These are phyloP conservation scores for Planoprotostelium fungivorum DNA, from an alignment of 78 protist genomes.

Conservation along the genomic window DNA sequence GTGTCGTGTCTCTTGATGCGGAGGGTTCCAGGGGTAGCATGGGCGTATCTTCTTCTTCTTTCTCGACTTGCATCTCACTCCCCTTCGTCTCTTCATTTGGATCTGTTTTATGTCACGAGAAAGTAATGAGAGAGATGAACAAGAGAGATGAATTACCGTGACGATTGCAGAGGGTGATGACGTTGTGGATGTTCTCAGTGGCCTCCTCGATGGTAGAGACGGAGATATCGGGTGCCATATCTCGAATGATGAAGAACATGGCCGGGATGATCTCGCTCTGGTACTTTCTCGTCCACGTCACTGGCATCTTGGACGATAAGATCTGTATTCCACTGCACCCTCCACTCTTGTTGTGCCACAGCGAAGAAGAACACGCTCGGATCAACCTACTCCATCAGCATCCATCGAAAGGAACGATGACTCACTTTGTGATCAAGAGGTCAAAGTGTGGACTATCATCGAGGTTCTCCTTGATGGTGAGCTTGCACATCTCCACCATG, in stretches of 20 bases:
- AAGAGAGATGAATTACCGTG: not conserved
- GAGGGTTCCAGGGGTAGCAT: not conserved
- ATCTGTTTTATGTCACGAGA: too few species aligned
- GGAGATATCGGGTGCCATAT: slow-evolving; percentile 32
- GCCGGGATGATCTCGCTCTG: slow-evolving; percentile 48
- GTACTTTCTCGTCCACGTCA: slow-evolving; percentile 13
- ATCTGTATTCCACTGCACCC: slow-evolving; percentile 29
- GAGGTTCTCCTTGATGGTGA: not conserved
- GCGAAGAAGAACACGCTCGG: slow-evolving; percentile 33
- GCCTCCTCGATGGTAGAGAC: slow-evolving; percentile 43
- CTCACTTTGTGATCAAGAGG: not conserved
- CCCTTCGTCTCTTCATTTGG: too few species aligned
- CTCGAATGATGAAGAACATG: slow-evolving; percentile 56
- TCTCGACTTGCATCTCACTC: too few species aligned
- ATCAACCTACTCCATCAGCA: not conserved
- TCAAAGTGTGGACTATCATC: not conserved
- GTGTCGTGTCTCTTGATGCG: not conserved
- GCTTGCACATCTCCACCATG: not conserved
- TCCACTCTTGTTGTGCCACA: slow-evolving; percentile 35
- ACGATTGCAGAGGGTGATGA: slow-evolving; percentile 45
- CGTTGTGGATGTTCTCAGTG: not conserved
- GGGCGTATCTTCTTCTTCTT: not conserved
- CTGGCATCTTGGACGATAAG: slow-evolving; percentile 23
- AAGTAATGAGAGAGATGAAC: not conserved
- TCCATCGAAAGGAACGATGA: not conserved